A percentile compares a stretch with the other conserved stretches of the same genome.
These are phyloP conservation scores for Monsonia emarginata DNA, from an alignment of 441 rosid genomes.

Conservation along the genomic window DNA sequence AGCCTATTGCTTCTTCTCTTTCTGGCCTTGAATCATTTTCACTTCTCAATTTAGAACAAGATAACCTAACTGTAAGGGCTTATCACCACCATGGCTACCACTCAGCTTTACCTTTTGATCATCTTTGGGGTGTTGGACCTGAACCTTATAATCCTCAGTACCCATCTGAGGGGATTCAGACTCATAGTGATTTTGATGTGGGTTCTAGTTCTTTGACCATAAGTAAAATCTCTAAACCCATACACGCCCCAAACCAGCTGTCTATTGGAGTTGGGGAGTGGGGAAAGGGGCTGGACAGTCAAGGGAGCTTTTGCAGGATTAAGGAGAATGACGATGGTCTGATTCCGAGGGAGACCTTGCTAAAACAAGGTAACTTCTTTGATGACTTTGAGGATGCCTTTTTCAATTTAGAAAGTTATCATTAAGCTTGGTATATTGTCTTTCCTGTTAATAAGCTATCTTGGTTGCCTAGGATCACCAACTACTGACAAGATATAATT, in stretches of 20 bases:
- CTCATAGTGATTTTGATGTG: not conserved
- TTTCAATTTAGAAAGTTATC: not conserved
- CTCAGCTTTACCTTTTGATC: slow-evolving; percentile 7
- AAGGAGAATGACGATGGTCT: not conserved
- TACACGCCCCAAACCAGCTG: not conserved
- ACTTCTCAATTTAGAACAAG: not conserved
- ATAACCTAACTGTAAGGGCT: not conserved
- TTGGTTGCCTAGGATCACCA: not conserved
- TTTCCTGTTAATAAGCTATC: not conserved
- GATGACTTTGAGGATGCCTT: not conserved
- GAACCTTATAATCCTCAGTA: not conserved
- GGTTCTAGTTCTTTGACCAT: not conserved
- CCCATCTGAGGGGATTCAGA: slow-evolving; percentile 7
- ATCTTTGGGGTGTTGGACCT: slow-evolving; percentile 13
- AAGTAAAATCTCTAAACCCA: not conserved
- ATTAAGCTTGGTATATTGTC: not conserved
- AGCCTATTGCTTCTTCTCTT: slow-evolving; percentile 12
- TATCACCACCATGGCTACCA: slow-evolving; percentile 12
- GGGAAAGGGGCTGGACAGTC: not conserved
- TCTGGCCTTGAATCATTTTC: slow-evolving; percentile 20
- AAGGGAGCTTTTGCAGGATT: not conserved
- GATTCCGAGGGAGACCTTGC: not conserved
- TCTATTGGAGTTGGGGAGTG: not conserved
- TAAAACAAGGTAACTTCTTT: slow-evolving; percentile 19
- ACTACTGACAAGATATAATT: not conserved